These are phyloP conservation scores for Sordariomycetes sp. DNA, from an alignment of 2,329 filamentous ascomycete genomes.

Conservation along the genomic window DNA sequence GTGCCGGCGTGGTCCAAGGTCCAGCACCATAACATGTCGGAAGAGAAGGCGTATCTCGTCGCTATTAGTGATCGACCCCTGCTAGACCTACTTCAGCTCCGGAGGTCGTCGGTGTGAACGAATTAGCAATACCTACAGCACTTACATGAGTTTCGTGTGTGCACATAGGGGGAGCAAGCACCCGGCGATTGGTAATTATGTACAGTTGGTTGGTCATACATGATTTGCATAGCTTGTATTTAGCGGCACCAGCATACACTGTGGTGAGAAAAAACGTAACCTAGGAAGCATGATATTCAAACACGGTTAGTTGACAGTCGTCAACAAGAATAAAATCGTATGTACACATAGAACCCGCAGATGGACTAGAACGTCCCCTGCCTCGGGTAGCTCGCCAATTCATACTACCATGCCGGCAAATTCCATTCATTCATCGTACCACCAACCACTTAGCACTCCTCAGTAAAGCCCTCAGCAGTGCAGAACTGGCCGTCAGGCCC, in stretches of 20 bases:
- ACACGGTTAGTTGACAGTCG: no score
- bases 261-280: no score
- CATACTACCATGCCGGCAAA: background rate
- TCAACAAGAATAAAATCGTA: no score
- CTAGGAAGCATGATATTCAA: no score
- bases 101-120: background rate
- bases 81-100: conserved; percentile 6
- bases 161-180: no score
- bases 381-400: background rate
- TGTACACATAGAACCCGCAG: no score
- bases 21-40: conserved; percentile 28
- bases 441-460: conserved; percentile 1
- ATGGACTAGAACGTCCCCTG: background rate
- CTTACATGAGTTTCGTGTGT: no score
- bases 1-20: conserved; percentile 40
- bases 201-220: no score
- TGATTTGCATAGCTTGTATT: no score
- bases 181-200: background rate
- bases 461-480: conserved; percentile 3
- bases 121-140: background rate
- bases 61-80: conserved; percentile 22
- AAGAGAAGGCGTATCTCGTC: conserved; percentile 19
- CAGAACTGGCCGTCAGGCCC: conserved; percentile 9
- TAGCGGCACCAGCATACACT: no score
- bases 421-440: background rate